Conservation (phyloP, 352 stramenopile genomes). For the Globisporangium megalacanthum region DNA sequence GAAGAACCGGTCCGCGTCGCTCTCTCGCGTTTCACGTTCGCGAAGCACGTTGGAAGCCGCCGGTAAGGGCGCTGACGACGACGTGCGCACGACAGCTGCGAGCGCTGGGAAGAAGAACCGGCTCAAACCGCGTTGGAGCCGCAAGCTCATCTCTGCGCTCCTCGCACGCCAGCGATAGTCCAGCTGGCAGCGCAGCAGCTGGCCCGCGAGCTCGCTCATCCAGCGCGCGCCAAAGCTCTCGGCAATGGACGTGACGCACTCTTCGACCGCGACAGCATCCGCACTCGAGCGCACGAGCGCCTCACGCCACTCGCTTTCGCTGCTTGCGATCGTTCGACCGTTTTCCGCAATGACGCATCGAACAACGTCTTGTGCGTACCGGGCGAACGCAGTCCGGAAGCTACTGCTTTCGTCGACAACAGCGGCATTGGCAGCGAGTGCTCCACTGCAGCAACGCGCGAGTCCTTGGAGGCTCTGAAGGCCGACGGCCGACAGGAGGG, state of each 20-base stretch:
- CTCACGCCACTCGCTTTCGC: conserved; percentile 2
- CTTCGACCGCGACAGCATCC: conserved; percentile 18
- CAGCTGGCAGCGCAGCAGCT: conserved; percentile 15
- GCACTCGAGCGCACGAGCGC: conserved; percentile 15
- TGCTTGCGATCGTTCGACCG: conserved; percentile 34
- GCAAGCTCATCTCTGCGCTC: not conserved
- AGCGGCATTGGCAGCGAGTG: not conserved
- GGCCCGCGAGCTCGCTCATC: conserved; percentile 17
- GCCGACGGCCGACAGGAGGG: not conserved
- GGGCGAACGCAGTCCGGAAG: conserved; percentile 24
- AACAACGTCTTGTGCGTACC: conserved; percentile 22
- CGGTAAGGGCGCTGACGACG: not conserved
- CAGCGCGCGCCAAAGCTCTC: conserved; percentile 18
- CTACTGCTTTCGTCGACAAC: not conserved
- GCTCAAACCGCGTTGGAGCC: conserved; percentile 18
- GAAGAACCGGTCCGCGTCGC: not conserved
- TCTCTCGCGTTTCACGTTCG: not conserved
- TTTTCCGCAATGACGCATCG: conserved; percentile 19
- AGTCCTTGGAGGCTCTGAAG: conserved; percentile 4
- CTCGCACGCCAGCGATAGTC: not conserved
- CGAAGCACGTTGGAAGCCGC: not conserved
- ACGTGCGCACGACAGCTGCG: not conserved
- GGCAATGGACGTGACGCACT: conserved; percentile 20
- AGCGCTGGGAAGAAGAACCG: conserved; percentile 34
- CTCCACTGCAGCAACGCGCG: not conserved